Conservation (phyloP, 2,329 filamentous ascomycete species). For the Hymenoscyphus occultus region DNA sequence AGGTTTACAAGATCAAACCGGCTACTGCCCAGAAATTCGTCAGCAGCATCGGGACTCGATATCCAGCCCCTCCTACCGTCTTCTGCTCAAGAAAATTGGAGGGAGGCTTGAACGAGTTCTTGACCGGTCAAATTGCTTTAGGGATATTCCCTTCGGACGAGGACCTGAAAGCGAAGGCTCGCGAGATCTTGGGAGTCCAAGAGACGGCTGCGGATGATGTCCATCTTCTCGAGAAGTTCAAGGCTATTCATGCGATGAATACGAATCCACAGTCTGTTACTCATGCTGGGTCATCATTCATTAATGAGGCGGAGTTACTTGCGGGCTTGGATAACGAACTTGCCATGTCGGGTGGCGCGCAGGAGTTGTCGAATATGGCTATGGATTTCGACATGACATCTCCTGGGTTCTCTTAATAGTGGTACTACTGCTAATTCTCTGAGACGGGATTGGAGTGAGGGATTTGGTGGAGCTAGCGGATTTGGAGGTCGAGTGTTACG, state of each 20-base stretch:
- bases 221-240: conserved; percentile 52
- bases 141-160: conserved; percentile 49
- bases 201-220: conserved; percentile 54
- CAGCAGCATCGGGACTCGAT: conserved; percentile 43
- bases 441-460: conserved; percentile 18
- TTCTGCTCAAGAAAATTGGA: conserved; percentile 61
- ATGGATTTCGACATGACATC: conserved; percentile 18
- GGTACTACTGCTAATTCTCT: conserved; percentile 24
- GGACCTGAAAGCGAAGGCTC: conserved; percentile 45
- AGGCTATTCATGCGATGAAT: conserved; percentile 23
- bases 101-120: conserved; percentile 49
- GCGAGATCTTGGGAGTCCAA: conserved; percentile 46
- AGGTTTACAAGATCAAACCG: conserved; percentile 44
- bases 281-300: background rate
- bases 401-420: conserved; percentile 13
- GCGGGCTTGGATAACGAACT: conserved; percentile 26
- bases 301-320: conserved; percentile 23
- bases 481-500: background rate
- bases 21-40: conserved; percentile 49
- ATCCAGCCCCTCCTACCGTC: conserved; percentile 47
- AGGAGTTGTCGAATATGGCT: background rate
- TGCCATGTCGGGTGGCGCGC: background rate
- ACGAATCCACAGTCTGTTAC: background rate
- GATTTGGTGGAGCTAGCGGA: background rate
- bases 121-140: conserved; percentile 41